phyloP scores from a whole-genome alignment of 805 yeast species.

The Scheffersomyces ergatensis region DNA sequence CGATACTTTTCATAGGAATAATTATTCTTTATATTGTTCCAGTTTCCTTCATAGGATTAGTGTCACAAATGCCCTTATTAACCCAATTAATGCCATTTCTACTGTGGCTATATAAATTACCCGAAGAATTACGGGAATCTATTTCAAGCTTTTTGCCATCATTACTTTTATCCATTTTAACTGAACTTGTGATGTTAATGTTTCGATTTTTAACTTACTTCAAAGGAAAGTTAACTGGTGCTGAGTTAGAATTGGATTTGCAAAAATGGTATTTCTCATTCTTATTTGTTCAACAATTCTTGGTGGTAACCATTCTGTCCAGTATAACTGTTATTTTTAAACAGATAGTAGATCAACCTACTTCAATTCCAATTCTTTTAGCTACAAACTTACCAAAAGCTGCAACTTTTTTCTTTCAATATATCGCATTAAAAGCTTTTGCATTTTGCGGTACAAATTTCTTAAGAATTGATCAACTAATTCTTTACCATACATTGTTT shows the following conservation, averaged over 20 bases:
- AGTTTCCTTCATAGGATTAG: conserved; percentile 72
- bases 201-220: conserved; percentile 53
- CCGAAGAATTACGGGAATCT: conserved; percentile 50
- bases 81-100: conserved; percentile 61
- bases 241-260: conserved; percentile 63
- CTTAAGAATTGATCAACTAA: conserved; percentile 54
- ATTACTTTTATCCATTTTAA: conserved; percentile 57
- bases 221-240: conserved; percentile 61
- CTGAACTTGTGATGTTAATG: conserved; percentile 58
- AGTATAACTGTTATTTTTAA: conserved; percentile 66
- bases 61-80: conserved; percentile 71
- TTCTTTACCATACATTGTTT: conserved; percentile 33
- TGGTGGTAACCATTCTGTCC: conserved; percentile 82
- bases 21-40: conserved; percentile 74
- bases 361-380: conserved; percentile 64
- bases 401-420: conserved; percentile 81
- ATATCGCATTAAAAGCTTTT: conserved; percentile 69
- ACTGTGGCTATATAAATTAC: conserved; percentile 52
- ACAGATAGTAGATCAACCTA: conserved; percentile 65
- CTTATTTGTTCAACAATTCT: conserved; percentile 75
- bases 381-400: conserved; percentile 84
- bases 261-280: conserved; percentile 80
- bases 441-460: conserved; percentile 73
- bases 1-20: conserved; percentile 43
- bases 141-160: conserved; percentile 69